phyloP scores from a whole-genome alignment of 129 eudicot species.

The Dittrichia graveolens region DNA sequence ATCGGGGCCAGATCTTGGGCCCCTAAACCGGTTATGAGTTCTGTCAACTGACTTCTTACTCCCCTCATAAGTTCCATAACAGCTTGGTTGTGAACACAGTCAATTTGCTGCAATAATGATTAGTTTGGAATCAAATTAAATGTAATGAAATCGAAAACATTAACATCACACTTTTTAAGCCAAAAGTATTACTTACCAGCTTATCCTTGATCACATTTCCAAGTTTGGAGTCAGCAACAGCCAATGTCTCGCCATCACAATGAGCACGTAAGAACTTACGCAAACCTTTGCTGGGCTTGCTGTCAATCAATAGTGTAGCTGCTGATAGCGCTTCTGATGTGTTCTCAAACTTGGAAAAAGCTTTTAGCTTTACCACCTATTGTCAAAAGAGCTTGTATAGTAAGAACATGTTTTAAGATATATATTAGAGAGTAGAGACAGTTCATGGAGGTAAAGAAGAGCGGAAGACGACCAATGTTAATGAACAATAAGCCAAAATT shows the following conservation, averaged over 20 bases:
- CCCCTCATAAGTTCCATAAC: conserved; percentile 98
- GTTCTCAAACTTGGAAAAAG: conserved; percentile 92
- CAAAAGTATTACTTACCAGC: conserved; percentile 52
- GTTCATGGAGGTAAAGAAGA: background rate
- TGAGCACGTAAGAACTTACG: conserved; percentile 92
- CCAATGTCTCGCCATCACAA: conserved; percentile 84
- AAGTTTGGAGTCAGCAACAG: conserved; percentile 85
- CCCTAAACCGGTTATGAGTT: conserved; percentile 86
- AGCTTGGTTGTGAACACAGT: conserved; percentile 80
- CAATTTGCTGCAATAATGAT: conserved; percentile 65
- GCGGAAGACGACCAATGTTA: background rate
- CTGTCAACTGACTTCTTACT: conserved; percentile 82
- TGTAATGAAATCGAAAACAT: background rate
- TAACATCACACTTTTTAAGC: background rate
- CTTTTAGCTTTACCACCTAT: conserved; percentile 88
- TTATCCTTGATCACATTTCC: conserved; percentile 84
- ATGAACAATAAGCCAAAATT: background rate
- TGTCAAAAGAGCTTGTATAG: background rate
- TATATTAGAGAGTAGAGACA: background rate
- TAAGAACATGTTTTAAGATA: conserved; percentile 16
- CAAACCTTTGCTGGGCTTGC: conserved; percentile 87
- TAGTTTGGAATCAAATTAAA: conserved; percentile 10
- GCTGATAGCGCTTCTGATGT: conserved; percentile 80
- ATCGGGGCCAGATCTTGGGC: conserved; percentile 94
- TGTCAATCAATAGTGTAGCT: conserved; percentile 62